Conservation (phyloP, 768 basidiomycete genomes). For the Holtermannia corniformis region DNA sequence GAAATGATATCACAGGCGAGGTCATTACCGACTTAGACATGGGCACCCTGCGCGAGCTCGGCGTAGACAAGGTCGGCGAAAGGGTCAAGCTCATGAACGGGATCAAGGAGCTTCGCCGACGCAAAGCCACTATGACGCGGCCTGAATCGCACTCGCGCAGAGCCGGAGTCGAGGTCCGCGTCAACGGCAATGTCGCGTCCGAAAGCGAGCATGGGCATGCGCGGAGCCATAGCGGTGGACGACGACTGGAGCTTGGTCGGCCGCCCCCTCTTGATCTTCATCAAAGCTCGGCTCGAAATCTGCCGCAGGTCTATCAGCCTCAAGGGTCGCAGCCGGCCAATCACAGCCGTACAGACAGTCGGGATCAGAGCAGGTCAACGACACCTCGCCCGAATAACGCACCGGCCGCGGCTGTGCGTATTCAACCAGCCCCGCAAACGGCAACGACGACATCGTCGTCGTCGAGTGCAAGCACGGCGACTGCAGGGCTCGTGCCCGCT, state of each 20-base stretch:
- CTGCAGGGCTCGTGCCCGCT: conserved; percentile 14
- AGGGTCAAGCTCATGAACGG: conserved; percentile 75
- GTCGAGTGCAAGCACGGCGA: conserved; percentile 12
- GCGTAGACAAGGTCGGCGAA: conserved; percentile 80
- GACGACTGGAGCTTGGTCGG: conserved; percentile 51
- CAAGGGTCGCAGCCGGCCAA: conserved; percentile 28
- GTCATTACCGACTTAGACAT: conserved; percentile 88
- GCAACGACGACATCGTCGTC: conserved; percentile 9
- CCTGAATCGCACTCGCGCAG: too few species aligned
- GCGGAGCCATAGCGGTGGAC: conserved; percentile 1
- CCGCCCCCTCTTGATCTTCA: conserved; percentile 75
- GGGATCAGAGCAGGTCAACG: conserved; percentile 5
- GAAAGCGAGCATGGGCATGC: background rate
- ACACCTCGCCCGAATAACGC: conserved; percentile 12
- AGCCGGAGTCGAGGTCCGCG: background rate
- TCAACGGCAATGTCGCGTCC: background rate
- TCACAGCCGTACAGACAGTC: background rate
- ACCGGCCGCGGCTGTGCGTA: background rate
- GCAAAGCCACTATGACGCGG: conserved; percentile 12
- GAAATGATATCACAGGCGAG: conserved; percentile 85
- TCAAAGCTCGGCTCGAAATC: conserved; percentile 50
- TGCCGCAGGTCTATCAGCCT: conserved; percentile 61
- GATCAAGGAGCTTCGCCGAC: conserved; percentile 65
- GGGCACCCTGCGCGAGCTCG: conserved; percentile 77
- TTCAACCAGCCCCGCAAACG: background rate